Evolutionary conservation across 2,329 filamentous ascomycete species (phyloP), one percentile per base, ranked within the genome.

Genomic region (Samsoniella hepiali): DNA sequence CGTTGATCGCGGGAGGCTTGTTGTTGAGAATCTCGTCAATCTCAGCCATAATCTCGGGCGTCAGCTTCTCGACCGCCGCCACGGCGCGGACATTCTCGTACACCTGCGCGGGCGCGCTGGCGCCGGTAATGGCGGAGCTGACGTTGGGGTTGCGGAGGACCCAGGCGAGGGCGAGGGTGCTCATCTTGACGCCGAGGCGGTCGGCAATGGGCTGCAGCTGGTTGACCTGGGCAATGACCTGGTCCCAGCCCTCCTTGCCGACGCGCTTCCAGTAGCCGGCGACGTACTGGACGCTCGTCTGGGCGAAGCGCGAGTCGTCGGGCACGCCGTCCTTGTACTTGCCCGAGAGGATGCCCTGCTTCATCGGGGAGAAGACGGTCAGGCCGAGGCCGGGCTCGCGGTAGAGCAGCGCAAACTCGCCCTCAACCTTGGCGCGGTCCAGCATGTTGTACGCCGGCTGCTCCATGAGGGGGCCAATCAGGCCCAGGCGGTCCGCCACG

Each of bases 361-460:
- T 72, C 69, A 90, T 75, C 1, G 87, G 88, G 3, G 82, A 86
- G 75, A 83, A 90, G 64, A 84, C 82, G 13, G 87, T 89, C 45
- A 89, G 76, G 3, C 87, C 87, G 1, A 86, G 78, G 7, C 85
- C 84, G 62, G 81, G 77, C 65, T 87, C 80, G 49, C 83, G 78
- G 74, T 87, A 89, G 32, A 90, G 76, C 65, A 84, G 82, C 54
- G 78, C 77, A 71, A 81, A 89, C 69, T 90, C 86, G 58, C 76
- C 76, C 76, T 90, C 87, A n/a, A 89, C 85, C 69, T 84, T 84
- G 66, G 84, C 76, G 31, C 87, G 82, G 51, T 76, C 76, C 15
- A 89, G 78, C 75, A 89, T 82, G 76, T 87, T 89, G 76, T 90
- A 89, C 58, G 83, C 78, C 1, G 87, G 87, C 75, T 90, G 87